Evolutionary conservation across 2,329 filamentous ascomycete species (phyloP), one percentile per base, ranked within the genome.

Genomic region (Epichloe glyceriae): DNA sequence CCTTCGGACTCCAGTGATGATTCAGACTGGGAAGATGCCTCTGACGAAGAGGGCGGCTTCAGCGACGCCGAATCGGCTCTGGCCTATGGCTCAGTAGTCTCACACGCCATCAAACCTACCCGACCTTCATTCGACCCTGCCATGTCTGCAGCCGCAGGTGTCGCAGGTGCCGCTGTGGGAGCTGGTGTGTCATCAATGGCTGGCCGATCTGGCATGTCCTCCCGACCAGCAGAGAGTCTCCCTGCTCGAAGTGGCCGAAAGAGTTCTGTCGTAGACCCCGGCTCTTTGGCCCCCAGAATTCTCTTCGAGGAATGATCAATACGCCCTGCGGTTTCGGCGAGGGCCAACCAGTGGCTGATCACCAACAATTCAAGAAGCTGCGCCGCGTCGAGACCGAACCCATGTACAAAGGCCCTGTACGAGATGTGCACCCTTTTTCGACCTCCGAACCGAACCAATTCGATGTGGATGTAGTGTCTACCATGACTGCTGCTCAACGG

Each of bases 351-450:
- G 19, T 63, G 55, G 30, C 64, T 73, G 10, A 56, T 33, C 49
- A 54, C 35, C 52, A 47, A 11, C 50, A 56, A 20, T 57, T 57
- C 52, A 55, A 50, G 44, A 55, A 41, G 33, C 53, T 41, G 49
- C 60, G 56, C 33, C 57, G 60, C 33, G 58, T 59, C 30, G 56
- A 56, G n/a, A 56, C 57, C 6, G 53, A 58, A 22, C 54, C 55
- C 26, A 38, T 54, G n/a, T 50, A 47, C 6, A 58, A 55, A 41
- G 57, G 56, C 17, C 61, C 63, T 6, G 69, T 87, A 67, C 81
- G 83, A 59, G 74, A 78, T 33, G 77, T 88, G 35, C 83, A 82
- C 57, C 80, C 86, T 7, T 69, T 83, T 34, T 78, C 83, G 4
- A 83, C 83, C 1, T 75, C 75, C 3, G 86, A 90, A 55, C 79